Evolutionary conservation across 1,284 basidiomycete species (phyloP), one percentile per base, ranked within the genome.

Genomic region (Marasmius tenuissimus): DNA sequence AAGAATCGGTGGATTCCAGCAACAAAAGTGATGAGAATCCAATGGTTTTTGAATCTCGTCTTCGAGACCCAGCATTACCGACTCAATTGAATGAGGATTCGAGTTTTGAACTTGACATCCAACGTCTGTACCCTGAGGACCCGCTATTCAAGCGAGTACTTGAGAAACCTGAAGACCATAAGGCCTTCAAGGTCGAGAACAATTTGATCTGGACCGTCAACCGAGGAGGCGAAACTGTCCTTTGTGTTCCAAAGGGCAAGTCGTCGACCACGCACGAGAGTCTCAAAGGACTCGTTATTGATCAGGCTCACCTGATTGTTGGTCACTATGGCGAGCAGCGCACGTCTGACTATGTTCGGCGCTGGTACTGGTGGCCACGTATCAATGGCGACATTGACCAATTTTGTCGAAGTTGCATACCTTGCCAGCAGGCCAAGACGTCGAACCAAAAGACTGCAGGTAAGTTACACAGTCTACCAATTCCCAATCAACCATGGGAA

Each of bases 331-430:
- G 72, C 0, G 0, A 57, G 0, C 61, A 66, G 22, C 65, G 68
- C 14, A 75, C 73, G 0, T 53, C 58, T 0, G 69, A 70, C 5
- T 75, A 74, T 52, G 4, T 75, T 0, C 61, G 69, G n/a, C 57
- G 64, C 3, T 73, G 67, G 66, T 75, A 69, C 56, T 78, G 75
- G 75, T 78, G 76, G 76, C 72, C 71, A 0, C 51, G 39, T 2
- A 65, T 76, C 2, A 66, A 62, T 2, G 16, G 4, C 58, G 70
- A 39, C 61, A 65, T 6, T 53, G 47, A 65, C 1, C 50, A 51
- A 11, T 72, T 66, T 54, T 71, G 69, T 50, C 39, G 59, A 3
- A 59, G 57, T 1, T 72, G 71, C 57, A 52, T n/a, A 9, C 45
- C 45, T 1, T 71, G 69, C 38, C 61, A 63, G 22, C 49, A 20